phyloP scores from a whole-genome alignment of 257 asterid genomes.

The Lantana camara region DNA sequence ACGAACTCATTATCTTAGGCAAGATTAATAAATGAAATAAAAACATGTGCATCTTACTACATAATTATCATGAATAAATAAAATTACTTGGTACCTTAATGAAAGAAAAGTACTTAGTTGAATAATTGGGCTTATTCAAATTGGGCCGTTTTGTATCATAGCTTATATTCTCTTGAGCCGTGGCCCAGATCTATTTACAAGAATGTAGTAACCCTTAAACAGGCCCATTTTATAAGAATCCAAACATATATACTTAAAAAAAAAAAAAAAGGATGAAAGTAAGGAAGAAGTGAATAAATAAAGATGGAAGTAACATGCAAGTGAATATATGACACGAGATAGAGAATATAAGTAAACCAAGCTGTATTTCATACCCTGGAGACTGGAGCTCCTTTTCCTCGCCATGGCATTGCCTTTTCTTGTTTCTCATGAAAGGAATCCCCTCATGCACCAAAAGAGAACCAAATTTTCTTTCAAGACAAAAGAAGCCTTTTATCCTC shows the following conservation, averaged over 20 bases:
- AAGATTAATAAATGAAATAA: too few relatives aligned
- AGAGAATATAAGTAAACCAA: slow-evolving; percentile 38
- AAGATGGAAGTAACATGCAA: slow-evolving; percentile 51
- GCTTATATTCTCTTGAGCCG: too few relatives aligned
- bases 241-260: background rate
- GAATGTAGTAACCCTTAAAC: too few relatives aligned
- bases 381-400: background rate
- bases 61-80: too few relatives aligned
- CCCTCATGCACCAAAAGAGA: slow-evolving; percentile 18
- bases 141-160: too few relatives aligned
- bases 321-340: slow-evolving; percentile 37
- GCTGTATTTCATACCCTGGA: slow-evolving; percentile 24
- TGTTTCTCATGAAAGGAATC: slow-evolving; percentile 74
- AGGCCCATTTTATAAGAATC: background rate
- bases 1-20: too few relatives aligned
- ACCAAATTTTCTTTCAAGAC: slow-evolving; percentile 36
- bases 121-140: too few relatives aligned
- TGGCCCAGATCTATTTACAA: too few relatives aligned
- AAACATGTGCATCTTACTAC: too few relatives aligned
- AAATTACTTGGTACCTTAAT: too few relatives aligned
- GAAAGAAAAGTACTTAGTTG: too few relatives aligned
- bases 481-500: slow-evolving; percentile 57
- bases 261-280: background rate
- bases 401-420: slow-evolving; percentile 52
- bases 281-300: slow-evolving; percentile 28